phyloP scores from a whole-genome alignment of 202 grass and related monocot species.

The Musa balbisiana region DNA sequence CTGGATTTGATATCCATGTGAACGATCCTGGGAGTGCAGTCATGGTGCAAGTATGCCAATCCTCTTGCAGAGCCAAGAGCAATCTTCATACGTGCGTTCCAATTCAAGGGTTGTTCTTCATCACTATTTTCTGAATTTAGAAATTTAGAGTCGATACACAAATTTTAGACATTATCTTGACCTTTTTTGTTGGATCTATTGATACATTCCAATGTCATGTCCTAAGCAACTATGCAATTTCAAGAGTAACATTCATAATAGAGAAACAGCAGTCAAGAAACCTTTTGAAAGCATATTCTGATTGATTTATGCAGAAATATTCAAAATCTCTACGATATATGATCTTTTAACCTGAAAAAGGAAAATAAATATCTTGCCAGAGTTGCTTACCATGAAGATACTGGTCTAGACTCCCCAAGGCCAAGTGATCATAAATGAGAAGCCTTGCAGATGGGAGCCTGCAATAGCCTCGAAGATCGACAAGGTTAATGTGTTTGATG shows the following conservation, averaged over 20 bases:
- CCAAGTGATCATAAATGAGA: constrained; percentile 79
- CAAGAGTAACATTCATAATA: neutral
- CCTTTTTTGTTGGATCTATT: too few species aligned
- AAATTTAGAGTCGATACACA: neutral
- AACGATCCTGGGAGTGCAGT: constrained; percentile 83
- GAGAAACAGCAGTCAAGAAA: neutral
- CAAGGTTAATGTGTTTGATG: constrained; percentile 94
- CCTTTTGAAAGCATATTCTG: neutral
- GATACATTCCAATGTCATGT: too few species aligned
- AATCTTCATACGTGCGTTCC: constrained; percentile 95
- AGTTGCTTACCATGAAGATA: constrained; percentile 64
- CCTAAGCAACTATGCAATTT: too few species aligned
- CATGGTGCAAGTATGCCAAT: constrained; percentile 80
- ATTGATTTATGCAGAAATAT: too few species aligned
- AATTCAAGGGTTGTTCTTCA: constrained; percentile 80
- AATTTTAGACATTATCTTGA: too few species aligned
- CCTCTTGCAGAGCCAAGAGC: constrained; percentile 78
- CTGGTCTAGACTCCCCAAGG: constrained; percentile 67
- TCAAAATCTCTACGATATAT: too few species aligned
- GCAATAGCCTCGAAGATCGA: constrained; percentile 78
- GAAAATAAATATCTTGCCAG: neutral
- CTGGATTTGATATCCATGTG: constrained; percentile 92
- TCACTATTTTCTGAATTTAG: constrained; percentile 53
- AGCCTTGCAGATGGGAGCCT: constrained; percentile 53
- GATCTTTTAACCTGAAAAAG: too few species aligned